A percentile compares a stretch with the other conserved stretches of the same genome.
These are phyloP conservation scores for Arachis monticola DNA, from an alignment of 331 rosid species.

Conservation along the genomic window DNA sequence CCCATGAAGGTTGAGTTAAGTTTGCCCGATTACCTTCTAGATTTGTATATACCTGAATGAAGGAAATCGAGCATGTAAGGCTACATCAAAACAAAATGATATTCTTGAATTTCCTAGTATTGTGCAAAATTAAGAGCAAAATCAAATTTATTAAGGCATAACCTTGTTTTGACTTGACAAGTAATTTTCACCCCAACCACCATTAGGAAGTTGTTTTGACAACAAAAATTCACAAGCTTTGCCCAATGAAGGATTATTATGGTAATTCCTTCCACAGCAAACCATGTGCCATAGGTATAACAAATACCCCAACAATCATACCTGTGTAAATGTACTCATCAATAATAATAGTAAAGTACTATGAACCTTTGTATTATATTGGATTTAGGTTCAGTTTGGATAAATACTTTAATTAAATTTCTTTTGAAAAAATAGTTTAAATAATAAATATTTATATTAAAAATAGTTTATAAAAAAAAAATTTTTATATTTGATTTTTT, in stretches of 20 bases:
- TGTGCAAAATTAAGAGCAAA: background rate
- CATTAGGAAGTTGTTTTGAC: constrained; percentile 52
- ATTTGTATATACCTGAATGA: constrained; percentile 44
- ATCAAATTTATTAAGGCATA: background rate
- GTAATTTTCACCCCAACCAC: constrained; percentile 63
- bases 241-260: constrained; percentile 35
- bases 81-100: background rate
- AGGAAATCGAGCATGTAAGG: background rate
- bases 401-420: too few relatives aligned
- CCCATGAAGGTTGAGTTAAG: constrained; percentile 56
- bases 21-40: constrained; percentile 26
- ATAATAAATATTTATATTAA: too few relatives aligned
- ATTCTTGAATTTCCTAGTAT: background rate
- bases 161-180: constrained; percentile 53
- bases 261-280: constrained; percentile 44
- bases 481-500: too few relatives aligned
- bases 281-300: constrained; percentile 59
- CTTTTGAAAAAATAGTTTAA: too few relatives aligned
- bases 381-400: too few relatives aligned
- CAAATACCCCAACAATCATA: constrained; percentile 60
- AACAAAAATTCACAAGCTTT: constrained; percentile 50
- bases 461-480: too few relatives aligned
- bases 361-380: too few relatives aligned
- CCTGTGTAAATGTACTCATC: constrained; percentile 19
- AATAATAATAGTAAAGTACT: too few relatives aligned